phyloP scores from a whole-genome alignment of 495 filamentous ascomycete genomes.

The Tuber magnatum region DNA sequence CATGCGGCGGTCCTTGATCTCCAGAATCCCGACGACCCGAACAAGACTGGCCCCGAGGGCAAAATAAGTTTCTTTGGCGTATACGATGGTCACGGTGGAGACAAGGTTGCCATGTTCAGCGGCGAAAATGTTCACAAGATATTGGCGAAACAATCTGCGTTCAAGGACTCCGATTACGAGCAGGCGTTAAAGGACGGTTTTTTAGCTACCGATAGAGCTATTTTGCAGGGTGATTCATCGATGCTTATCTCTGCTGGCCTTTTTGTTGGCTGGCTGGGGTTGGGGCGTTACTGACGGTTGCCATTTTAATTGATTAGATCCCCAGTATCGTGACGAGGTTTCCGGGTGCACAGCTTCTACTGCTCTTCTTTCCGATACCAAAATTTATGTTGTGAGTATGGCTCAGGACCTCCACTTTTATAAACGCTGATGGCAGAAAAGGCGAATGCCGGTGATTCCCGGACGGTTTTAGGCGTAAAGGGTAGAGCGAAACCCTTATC shows the following conservation, averaged over 20 bases:
- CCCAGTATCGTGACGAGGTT: constrained; percentile 92
- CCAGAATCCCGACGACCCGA: constrained; percentile 55
- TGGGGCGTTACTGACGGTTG: constrained; percentile 26
- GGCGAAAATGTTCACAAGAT: constrained; percentile 92
- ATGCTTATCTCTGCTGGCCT: constrained; percentile 6
- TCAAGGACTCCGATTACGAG: constrained; percentile 82
- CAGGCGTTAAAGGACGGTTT: constrained; percentile 97
- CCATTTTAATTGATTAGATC: constrained; percentile 54
- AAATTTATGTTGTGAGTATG: constrained; percentile 82
- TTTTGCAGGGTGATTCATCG: constrained; percentile 67
- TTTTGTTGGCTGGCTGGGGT: constrained; percentile 22
- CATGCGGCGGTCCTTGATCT: constrained; percentile 86
- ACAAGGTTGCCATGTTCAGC: constrained; percentile 88
- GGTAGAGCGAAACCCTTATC: constrained; percentile 93
- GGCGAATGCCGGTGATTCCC: constrained; percentile 95
- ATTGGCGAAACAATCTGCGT: constrained; percentile 84
- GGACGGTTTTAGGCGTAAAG: constrained; percentile 89
- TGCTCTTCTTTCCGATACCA: constrained; percentile 75
- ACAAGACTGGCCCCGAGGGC: constrained; percentile 58
- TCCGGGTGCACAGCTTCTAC: constrained; percentile 95
- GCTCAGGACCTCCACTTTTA: constrained; percentile 27
- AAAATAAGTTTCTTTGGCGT: constrained; percentile 94
- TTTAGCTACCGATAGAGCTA: constrained; percentile 88
- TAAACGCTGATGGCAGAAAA: constrained; percentile 43
- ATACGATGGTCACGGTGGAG: constrained; percentile 94